Percentiles rank a stretch among this genome's conserved stretches.
Conservation (phyloP, 2,329 filamentous ascomycete species). For the Trichoderma brevicompactum region DNA sequence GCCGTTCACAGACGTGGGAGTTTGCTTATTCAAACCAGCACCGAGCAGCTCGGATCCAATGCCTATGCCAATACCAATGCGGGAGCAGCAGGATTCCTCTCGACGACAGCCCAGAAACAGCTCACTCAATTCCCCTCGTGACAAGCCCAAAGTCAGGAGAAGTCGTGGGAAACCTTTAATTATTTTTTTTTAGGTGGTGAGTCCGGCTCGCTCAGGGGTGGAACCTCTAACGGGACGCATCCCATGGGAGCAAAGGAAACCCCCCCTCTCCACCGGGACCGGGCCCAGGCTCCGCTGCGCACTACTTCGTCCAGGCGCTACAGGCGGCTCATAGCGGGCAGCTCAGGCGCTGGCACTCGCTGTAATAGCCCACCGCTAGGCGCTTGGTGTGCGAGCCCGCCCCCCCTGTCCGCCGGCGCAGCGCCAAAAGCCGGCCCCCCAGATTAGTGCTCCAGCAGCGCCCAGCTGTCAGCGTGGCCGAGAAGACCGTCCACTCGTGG, state of each 20-base stretch:
- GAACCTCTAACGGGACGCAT: conserved; percentile 31
- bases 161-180: conserved; percentile 31
- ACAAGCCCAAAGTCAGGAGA: conserved; percentile 28
- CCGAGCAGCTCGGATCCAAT: not conserved
- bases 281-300: conserved; percentile 10
- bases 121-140: conserved; percentile 27
- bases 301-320: conserved; percentile 15
- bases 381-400: not conserved
- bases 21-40: conserved; percentile 12
- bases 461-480: conserved; percentile 32
- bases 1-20: conserved; percentile 16
- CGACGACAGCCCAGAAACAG: conserved; percentile 18
- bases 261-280: conserved; percentile 16
- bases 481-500: conserved; percentile 5
- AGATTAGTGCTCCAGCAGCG: conserved; percentile 34
- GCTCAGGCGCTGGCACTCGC: conserved; percentile 20
- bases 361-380: conserved; percentile 18
- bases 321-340: conserved; percentile 25
- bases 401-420: conserved; percentile 19
- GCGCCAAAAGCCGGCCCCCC: conserved; percentile 32
- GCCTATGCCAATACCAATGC: conserved; percentile 11
- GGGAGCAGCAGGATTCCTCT: conserved; percentile 10
- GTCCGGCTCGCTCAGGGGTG: conserved; percentile 36
- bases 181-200: conserved; percentile 34
- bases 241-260: conserved; percentile 18